phyloP scores from a whole-genome alignment of 768 basidiomycete genomes.

The Phallus indusiatus region DNA sequence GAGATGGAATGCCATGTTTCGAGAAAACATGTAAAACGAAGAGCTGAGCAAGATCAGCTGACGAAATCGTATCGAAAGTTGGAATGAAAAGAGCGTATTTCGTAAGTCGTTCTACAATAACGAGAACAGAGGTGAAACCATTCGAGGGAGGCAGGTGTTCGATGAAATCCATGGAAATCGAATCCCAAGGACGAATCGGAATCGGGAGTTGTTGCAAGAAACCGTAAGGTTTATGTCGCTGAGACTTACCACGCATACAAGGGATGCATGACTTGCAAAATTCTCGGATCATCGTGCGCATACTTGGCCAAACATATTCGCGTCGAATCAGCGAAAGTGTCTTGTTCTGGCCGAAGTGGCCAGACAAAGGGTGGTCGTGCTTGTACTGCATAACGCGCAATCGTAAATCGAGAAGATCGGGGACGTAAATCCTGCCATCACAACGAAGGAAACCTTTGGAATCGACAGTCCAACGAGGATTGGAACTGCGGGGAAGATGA shows the following conservation, averaged over 20 bases:
- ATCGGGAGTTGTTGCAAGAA: conserved; percentile 19
- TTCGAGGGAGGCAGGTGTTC: conserved; percentile 27
- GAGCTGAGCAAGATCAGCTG: conserved; percentile 26
- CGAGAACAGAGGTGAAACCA: conserved; percentile 28
- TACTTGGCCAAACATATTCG: conserved; percentile 33
- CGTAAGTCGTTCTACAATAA: conserved; percentile 32
- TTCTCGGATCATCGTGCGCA: conserved; percentile 17
- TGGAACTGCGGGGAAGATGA: not conserved
- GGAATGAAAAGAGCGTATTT: conserved; percentile 36
- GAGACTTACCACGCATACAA: conserved; percentile 25
- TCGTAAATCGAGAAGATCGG: conserved; percentile 18
- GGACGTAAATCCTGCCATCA: conserved; percentile 24
- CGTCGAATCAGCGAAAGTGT: conserved; percentile 24
- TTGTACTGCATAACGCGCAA: conserved; percentile 20
- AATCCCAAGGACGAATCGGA: conserved; percentile 22
- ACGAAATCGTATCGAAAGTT: conserved; percentile 17
- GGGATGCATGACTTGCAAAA: conserved; percentile 29
- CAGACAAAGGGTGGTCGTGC: conserved; percentile 30
- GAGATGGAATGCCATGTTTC: not conserved
- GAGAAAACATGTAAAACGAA: conserved; percentile 16
- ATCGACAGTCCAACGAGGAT: not conserved
- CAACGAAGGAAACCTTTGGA: conserved; percentile 16
- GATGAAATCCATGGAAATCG: conserved; percentile 30
- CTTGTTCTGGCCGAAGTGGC: conserved; percentile 30
- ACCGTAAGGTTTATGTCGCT: conserved; percentile 29